A percentile compares a stretch with the other conserved stretches of the same genome.
Evolutionary conservation across 2,329 filamentous ascomycete species (phyloP).

Genomic region (Grosmannia penicillata): DNA sequence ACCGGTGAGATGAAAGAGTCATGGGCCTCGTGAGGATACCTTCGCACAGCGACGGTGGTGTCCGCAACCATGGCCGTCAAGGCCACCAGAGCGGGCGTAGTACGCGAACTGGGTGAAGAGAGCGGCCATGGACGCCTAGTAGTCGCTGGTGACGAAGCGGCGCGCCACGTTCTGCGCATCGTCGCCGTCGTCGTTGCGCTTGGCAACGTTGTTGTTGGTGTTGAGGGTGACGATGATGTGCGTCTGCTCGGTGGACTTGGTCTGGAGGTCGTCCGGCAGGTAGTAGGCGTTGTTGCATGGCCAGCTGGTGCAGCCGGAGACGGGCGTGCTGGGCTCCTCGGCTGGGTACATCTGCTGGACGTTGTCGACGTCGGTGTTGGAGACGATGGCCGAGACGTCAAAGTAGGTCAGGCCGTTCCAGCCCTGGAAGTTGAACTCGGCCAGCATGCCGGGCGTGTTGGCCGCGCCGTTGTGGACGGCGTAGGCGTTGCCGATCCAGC

Average conservation of each 20-base stretch:
- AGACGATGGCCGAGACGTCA: conserved; percentile 30
- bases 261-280: conserved; percentile 23
- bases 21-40: conserved; percentile 3
- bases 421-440: conserved; percentile 21
- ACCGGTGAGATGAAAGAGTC: background rate
- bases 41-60: conserved; percentile 3
- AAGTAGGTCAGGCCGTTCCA: conserved; percentile 23
- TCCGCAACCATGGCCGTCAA: too few relatives aligned
- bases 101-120: too few relatives aligned
- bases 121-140: conserved; percentile 2
- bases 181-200: conserved; percentile 4
- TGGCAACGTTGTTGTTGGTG: conserved; percentile 3
- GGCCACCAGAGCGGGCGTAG: too few relatives aligned
- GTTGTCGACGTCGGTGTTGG: conserved; percentile 22
- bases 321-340: conserved; percentile 12
- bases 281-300: conserved; percentile 27
- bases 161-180: conserved; percentile 9
- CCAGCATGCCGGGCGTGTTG: conserved; percentile 22
- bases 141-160: conserved; percentile 11
- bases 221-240: conserved; percentile 20
- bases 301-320: conserved; percentile 25
- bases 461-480: conserved; percentile 17
- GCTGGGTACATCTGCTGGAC: conserved; percentile 24
- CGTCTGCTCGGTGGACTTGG: conserved; percentile 18
- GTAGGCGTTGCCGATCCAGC: conserved; percentile 20